phyloP scores from a whole-genome alignment of 768 basidiomycete genomes.

The Glaciozyma martinii region DNA sequence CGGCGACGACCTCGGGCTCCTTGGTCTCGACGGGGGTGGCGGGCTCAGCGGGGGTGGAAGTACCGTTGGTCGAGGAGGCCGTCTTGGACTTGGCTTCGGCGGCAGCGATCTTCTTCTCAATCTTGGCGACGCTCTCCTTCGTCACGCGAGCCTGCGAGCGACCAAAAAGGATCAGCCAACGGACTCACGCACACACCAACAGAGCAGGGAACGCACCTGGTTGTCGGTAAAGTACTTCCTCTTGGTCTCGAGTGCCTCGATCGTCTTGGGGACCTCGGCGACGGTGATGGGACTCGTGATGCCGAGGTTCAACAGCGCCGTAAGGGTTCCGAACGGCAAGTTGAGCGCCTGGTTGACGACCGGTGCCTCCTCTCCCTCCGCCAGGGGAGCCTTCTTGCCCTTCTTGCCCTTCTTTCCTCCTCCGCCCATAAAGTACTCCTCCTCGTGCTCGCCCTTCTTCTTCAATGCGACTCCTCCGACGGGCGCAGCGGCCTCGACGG shows the following conservation, averaged over 20 bases:
- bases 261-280: slow-evolving; percentile 67
- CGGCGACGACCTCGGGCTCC: neutral
- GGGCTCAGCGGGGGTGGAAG: neutral
- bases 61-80: neutral
- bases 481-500: slow-evolving; percentile 60
- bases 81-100: slow-evolving; percentile 62
- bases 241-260: slow-evolving; percentile 87
- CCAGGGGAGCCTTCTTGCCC: slow-evolving; percentile 36
- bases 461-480: slow-evolving; percentile 68
- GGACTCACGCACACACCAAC: neutral
- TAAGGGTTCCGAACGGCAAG: slow-evolving; percentile 73
- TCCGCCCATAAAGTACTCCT: slow-evolving; percentile 66
- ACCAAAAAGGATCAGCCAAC: no score
- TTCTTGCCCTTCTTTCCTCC: slow-evolving; percentile 54
- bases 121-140: slow-evolving; percentile 30
- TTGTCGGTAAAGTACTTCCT: slow-evolving; percentile 93
- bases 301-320: slow-evolving; percentile 74
- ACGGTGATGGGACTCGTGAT: slow-evolving; percentile 77
- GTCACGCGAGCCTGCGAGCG: slow-evolving; percentile 32
- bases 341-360: slow-evolving; percentile 49
- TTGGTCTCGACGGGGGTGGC: neutral
- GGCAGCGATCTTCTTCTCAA: slow-evolving; percentile 61
- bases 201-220: slow-evolving; percentile 50
- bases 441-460: slow-evolving; percentile 86
- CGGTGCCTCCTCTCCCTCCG: slow-evolving; percentile 31